Evolutionary conservation across 2,329 filamentous ascomycete genomes (phyloP), one percentile per base, ranked within the genome.

Genomic region (Elsinoe batatas): DNA sequence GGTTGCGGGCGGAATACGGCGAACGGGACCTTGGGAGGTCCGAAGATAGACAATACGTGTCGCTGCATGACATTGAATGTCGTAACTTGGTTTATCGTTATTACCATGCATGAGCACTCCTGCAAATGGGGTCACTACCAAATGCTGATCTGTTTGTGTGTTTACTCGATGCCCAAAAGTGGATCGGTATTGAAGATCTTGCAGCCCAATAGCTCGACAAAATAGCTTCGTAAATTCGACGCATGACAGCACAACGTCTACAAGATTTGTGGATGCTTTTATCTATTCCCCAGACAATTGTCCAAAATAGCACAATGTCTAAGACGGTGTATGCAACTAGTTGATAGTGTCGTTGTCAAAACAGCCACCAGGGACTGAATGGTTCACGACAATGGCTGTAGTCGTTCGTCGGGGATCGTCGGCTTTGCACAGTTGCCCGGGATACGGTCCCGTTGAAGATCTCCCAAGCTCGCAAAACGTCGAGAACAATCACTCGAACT

Each of bases 331-430:
- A 51, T 51, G 47, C 47, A 51, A 26, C 47, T 51, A 51, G 32
- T 11, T 38, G 32, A 37, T 51, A 51, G 47, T 51, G 38, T 51
- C 47, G 47, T 51, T 51, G 47, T 51, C 47, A 51, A 51, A 51
- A 51, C 47, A 51, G 47, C 47, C 47, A 51, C 47, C 17, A 20
- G 47, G 47, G 13, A 12, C 26, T n/a, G 20, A 51, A 26, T 22
- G 15, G 47, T 51, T 51, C 33, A 13, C 15, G 17, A 18, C 12
- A 51, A 36, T 51, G 32, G 32, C 32, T 51, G 47, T 7, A 26
- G 47, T 18, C 22, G 47, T 51, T 51, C 47, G 33, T 38, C 47
- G 47, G 47, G 40, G 32, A 51, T 51, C 47, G 5, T 36, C 47
- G 32, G 47, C 33, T 20, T 38, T 26, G 32, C 3, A 6, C 33